Conservation (phyloP, 345 rosid species). For the Punica granatum region DNA sequence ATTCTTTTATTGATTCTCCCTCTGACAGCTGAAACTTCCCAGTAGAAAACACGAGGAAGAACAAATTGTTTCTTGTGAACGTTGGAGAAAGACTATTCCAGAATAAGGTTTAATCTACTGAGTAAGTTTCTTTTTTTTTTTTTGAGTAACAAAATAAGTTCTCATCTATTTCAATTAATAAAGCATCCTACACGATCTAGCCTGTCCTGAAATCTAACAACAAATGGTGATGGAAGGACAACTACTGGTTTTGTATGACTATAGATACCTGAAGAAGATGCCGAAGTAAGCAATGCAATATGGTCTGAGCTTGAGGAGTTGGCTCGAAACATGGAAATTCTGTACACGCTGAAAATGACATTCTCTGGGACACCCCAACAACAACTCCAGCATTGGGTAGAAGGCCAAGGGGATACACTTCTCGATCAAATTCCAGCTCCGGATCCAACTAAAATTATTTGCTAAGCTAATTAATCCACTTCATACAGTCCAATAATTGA, state of each 20-base stretch:
- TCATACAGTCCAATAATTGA: not conserved
- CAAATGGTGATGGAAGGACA: not conserved
- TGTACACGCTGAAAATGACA: conserved; percentile 95
- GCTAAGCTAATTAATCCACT: conserved; percentile 6
- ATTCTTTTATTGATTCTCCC: not conserved
- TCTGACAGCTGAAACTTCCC: not conserved
- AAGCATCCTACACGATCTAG: not conserved
- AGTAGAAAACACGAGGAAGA: not conserved
- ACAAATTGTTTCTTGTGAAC: not conserved
- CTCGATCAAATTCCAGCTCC: conserved; percentile 95
- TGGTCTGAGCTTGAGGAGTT: conserved; percentile 96
- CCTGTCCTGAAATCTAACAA: not conserved
- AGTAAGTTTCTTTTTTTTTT: too few species aligned
- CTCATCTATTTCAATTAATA: not conserved
- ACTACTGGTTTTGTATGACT: not conserved
- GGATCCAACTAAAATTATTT: conserved; percentile 70
- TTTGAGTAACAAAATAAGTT: too few species aligned
- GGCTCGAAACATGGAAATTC: conserved; percentile 99
- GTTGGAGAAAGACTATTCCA: not conserved
- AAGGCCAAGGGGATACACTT: conserved; percentile 93
- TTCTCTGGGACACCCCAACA: conserved; percentile 91
- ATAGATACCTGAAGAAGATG: conserved; percentile 92
- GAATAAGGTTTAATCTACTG: too few species aligned
- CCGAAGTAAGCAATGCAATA: conserved; percentile 91
- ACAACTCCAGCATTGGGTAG: conserved; percentile 94